phyloP scores from a whole-genome alignment of 73 alveolate genomes.

The Blepharisma japonicum region DNA sequence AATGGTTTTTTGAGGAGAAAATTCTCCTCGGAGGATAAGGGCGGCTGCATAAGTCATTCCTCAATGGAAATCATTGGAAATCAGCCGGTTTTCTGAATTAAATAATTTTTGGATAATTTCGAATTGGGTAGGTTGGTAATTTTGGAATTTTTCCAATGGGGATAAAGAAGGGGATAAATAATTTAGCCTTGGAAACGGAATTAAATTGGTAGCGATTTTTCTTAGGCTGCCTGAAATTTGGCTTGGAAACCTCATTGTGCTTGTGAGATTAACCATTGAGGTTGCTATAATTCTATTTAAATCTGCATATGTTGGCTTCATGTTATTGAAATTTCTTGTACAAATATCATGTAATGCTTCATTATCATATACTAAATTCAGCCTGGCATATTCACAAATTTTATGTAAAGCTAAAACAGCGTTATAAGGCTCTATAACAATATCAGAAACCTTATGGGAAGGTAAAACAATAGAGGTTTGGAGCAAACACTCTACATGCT shows the following conservation, averaged over 20 bases:
- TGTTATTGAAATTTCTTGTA: slow-evolving; percentile 9
- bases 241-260: slow-evolving; percentile 64
- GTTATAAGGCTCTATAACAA: slow-evolving; percentile 89
- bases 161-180: slow-evolving; percentile 46
- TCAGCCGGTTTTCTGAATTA: slow-evolving; percentile 33
- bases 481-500: slow-evolving; percentile 70
- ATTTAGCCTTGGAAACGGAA: slow-evolving; percentile 63
- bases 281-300: slow-evolving; percentile 42
- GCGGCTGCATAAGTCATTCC: slow-evolving; percentile 42
- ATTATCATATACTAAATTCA: slow-evolving; percentile 81
- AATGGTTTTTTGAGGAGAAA: slow-evolving; percentile 79
- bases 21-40: slow-evolving; percentile 39
- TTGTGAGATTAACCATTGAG: slow-evolving; percentile 43
- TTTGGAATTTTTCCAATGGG: slow-evolving; percentile 33
- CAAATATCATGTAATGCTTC: slow-evolving; percentile 39
- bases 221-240: slow-evolving; percentile 46
- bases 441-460: slow-evolving; percentile 82
- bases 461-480: slow-evolving; percentile 88
- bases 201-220: slow-evolving; percentile 50
- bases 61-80: slow-evolving; percentile 30
- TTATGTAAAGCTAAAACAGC: slow-evolving; percentile 81
- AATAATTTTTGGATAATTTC: slow-evolving; percentile 32
- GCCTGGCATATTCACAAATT: slow-evolving; percentile 75
- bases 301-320: slow-evolving; percentile 36
- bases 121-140: not conserved